Conservation (phyloP, 1,284 basidiomycete species). For the Ganoderma sinense region DNA sequence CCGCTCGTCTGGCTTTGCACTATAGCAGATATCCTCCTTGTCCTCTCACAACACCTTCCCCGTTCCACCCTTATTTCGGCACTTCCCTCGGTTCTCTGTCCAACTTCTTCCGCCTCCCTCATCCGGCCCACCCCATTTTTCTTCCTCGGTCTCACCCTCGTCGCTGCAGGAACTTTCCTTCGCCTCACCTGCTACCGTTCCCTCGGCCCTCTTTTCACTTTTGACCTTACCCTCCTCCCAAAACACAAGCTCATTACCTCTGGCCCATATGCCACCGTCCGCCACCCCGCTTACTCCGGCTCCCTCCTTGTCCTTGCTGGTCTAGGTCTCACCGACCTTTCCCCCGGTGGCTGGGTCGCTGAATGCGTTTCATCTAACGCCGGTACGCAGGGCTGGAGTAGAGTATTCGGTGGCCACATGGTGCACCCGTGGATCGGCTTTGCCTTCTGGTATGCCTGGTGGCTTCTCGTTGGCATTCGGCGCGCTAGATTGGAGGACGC, state of each 20-base stretch:
- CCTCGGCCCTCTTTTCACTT: conserved; percentile 65
- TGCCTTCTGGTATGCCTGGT: conserved; percentile 60
- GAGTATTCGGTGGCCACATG: conserved; percentile 1
- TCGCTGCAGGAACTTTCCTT: conserved; percentile 52
- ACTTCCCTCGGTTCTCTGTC: conserved; percentile 34
- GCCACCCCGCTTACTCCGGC: conserved; percentile 42
- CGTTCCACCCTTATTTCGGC: conserved; percentile 38
- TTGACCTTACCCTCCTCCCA: conserved; percentile 64
- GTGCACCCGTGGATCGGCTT: conserved; percentile 46
- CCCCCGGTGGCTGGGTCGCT: conserved; percentile 59
- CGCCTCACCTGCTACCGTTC: conserved; percentile 48
- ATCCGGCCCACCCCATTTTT: conserved; percentile 54
- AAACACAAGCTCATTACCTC: conserved; percentile 60
- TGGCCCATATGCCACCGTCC: conserved; percentile 61
- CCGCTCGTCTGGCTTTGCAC: conserved; percentile 58
- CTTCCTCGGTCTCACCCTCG: conserved; percentile 55
- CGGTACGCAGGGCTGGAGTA: conserved; percentile 10
- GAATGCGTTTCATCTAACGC: conserved; percentile 49
- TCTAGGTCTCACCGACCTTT: conserved; percentile 57
- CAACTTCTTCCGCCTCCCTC: conserved; percentile 41
- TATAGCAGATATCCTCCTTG: conserved; percentile 54
- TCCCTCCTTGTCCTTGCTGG: conserved; percentile 52
- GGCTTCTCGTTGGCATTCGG: conserved; percentile 55
- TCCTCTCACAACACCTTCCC: conserved; percentile 45
- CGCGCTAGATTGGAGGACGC: conserved; percentile 61